A percentile compares a stretch with the other conserved stretches of the same genome.
Conservation (phyloP, 1,139 yeast species). For the Sugiyamaella sp. region DNA sequence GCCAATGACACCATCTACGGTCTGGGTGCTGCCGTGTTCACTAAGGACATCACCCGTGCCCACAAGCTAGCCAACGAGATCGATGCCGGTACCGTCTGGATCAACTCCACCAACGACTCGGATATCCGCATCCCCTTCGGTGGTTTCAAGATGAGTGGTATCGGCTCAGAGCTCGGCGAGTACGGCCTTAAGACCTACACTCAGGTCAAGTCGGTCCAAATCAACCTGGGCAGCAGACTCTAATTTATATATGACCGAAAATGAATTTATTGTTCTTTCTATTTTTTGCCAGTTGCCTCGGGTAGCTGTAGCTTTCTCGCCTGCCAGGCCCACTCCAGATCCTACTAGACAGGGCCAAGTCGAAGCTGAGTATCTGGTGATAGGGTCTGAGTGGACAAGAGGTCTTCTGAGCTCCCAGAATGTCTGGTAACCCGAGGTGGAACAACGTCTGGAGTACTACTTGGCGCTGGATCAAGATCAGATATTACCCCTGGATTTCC, state of each 20-base stretch:
- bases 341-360: too few species aligned
- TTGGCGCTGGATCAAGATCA: too few species aligned
- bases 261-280: neutral
- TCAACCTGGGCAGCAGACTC: conserved; percentile 40
- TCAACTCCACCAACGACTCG: conserved; percentile 73
- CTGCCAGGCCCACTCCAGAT: neutral
- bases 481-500: too few species aligned
- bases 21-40: conserved; percentile 80
- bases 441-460: too few species aligned
- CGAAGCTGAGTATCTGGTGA: too few species aligned
- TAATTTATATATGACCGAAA: conserved; percentile 5
- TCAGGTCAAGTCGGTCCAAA: conserved; percentile 77
- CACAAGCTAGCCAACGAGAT: conserved; percentile 63
- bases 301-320: neutral
- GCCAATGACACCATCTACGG: conserved; percentile 81
- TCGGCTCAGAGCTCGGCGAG: conserved; percentile 87
- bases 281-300: neutral
- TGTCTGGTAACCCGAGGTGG: too few species aligned
- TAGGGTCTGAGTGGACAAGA: too few species aligned
- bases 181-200: conserved; percentile 78
- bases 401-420: too few species aligned
- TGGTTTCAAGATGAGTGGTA: conserved; percentile 78
- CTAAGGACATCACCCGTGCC: conserved; percentile 59
- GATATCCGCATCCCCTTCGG: conserved; percentile 83
- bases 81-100: conserved; percentile 80